phyloP scores from a whole-genome alignment of 352 stramenopile genomes.

The Pythium chondricola region DNA sequence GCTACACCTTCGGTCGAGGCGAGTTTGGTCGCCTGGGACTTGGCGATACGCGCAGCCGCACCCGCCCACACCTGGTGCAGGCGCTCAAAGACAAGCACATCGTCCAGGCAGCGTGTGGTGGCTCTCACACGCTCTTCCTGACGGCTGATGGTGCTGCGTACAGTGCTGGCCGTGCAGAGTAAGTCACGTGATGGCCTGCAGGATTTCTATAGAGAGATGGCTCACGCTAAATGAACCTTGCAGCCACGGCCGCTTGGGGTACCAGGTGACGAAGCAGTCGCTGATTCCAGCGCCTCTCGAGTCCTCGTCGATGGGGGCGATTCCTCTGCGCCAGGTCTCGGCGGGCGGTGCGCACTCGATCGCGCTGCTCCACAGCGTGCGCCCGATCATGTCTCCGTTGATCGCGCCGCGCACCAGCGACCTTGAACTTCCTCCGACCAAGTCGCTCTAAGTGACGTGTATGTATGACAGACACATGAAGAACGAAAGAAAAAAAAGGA shows the following conservation, averaged over 20 bases:
- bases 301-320: conserved; percentile 28
- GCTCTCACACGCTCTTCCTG: conserved; percentile 83
- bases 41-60: conserved; percentile 68
- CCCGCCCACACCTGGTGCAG: conserved; percentile 56
- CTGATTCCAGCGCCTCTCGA: conserved; percentile 46
- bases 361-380: conserved; percentile 60
- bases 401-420: conserved; percentile 26
- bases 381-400: conserved; percentile 50
- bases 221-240: too few species aligned
- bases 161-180: conserved; percentile 81
- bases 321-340: conserved; percentile 64
- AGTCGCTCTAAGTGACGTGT: conserved; percentile 17
- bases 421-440: conserved; percentile 12
- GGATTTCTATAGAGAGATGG: too few species aligned
- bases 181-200: conserved; percentile 21
- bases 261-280: conserved; percentile 46
- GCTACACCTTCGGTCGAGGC: conserved; percentile 70
- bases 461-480: too few species aligned
- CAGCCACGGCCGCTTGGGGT: conserved; percentile 65
- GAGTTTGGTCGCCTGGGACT: conserved; percentile 85
- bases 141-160: conserved; percentile 80
- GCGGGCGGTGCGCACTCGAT: conserved; percentile 69
- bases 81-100: conserved; percentile 52
- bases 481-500: too few species aligned
- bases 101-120: conserved; percentile 69